Percentiles rank a stretch among this genome's conserved stretches.
phyloP scores from a whole-genome alignment of 2,329 filamentous ascomycete genomes.

The Neurospora crassa region DNA sequence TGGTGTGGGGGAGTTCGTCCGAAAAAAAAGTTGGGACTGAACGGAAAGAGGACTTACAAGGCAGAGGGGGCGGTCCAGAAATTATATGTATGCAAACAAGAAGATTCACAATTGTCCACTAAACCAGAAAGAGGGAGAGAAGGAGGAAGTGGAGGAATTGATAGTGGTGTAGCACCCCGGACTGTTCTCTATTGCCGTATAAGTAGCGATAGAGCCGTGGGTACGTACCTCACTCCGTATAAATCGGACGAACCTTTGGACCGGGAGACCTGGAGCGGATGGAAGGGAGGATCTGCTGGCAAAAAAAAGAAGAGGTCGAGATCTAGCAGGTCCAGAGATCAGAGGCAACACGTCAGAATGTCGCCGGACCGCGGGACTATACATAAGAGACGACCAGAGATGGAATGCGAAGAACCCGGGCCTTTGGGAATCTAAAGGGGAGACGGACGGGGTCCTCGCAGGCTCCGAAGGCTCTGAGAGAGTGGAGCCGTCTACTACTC shows the following conservation, averaged over 20 bases:
- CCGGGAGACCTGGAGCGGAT: not conserved
- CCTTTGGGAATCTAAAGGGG: not conserved
- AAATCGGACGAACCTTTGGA: no score
- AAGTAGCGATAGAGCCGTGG: not conserved
- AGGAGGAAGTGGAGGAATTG: not conserved
- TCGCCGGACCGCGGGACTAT: not conserved
- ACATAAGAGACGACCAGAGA: not conserved
- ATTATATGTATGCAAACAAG: not conserved
- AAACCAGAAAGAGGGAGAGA: constrained; percentile 1
- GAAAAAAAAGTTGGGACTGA: not conserved
- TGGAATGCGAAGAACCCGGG: not conserved
- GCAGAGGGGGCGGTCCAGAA: not conserved
- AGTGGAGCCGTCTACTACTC: not conserved
- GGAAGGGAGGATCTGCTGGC: not conserved
- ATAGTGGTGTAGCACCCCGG: not conserved
- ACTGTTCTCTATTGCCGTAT: not conserved
- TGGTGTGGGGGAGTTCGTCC: not conserved
- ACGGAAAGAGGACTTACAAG: not conserved
- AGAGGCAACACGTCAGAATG: not conserved
- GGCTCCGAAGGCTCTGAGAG: not conserved
- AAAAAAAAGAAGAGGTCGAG: not conserved
- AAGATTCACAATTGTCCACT: not conserved
- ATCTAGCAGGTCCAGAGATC: not conserved
- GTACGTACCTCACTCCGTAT: no score
- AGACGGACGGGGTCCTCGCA: not conserved